Conservation (phyloP, 495 filamentous ascomycete species). For the Aspergillus coremiiformis region DNA sequence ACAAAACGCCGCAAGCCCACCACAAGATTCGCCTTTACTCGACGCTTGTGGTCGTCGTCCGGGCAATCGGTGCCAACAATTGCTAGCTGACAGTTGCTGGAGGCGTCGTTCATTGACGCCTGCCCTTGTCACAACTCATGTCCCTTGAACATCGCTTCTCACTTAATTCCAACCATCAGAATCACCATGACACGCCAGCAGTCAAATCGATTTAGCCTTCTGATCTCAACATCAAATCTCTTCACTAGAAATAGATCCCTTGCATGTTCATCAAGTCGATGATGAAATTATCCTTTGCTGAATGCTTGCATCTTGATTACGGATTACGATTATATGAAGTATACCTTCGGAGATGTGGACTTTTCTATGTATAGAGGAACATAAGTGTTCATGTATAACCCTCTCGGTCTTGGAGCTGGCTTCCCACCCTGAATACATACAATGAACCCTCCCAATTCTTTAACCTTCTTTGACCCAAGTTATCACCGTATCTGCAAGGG, state of each 20-base stretch:
- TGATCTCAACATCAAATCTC: not conserved
- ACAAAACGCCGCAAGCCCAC: not conserved
- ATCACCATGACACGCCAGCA: not conserved
- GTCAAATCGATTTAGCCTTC: not conserved
- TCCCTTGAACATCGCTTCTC: not conserved
- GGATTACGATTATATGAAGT: not conserved
- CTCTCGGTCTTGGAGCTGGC: not conserved
- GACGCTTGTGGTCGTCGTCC: not conserved
- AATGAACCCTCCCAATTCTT: too few species aligned
- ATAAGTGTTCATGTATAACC: not conserved
- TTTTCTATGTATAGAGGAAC: not conserved
- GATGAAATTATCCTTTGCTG: not conserved
- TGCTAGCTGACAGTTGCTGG: not conserved
- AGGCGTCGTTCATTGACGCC: not conserved
- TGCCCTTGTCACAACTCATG: not conserved
- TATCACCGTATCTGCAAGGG: too few species aligned
- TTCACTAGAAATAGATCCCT: too few species aligned
- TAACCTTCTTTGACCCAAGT: not conserved
- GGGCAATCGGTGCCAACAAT: not conserved
- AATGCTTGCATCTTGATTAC: not conserved
- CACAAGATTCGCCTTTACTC: not conserved
- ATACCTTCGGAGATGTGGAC: not conserved
- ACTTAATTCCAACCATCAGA: not conserved
- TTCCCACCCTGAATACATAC: not conserved
- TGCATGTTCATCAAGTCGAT: too few species aligned